Conservation (phyloP, 2,329 filamentous ascomycete genomes). For the Colletotrichum siamense region DNA sequence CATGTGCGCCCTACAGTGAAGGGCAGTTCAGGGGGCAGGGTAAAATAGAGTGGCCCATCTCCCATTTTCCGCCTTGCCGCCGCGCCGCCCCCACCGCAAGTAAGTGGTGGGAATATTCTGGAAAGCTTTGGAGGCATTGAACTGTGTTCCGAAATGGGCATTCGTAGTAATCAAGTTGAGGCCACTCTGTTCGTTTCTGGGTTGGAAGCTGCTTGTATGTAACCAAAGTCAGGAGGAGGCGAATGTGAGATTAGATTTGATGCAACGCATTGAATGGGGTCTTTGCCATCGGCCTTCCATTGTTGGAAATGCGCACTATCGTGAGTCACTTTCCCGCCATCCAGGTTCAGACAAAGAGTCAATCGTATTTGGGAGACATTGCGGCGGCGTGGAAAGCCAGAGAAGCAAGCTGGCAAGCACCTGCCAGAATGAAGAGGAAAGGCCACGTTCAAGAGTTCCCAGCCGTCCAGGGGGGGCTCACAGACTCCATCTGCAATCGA, state of each 20-base stretch:
- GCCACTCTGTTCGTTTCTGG: constrained; percentile 17
- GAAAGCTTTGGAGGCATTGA: constrained; percentile 4
- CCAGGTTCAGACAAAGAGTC: not conserved
- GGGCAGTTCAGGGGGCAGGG: not conserved
- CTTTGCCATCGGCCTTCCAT: not conserved
- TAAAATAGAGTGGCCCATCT: not conserved
- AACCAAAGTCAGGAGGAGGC: not conserved
- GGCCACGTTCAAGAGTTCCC: constrained; percentile 4
- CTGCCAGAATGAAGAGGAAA: not conserved
- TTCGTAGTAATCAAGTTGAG: not conserved
- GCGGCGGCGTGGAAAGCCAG: not conserved
- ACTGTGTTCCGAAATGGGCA: not conserved
- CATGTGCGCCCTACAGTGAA: not conserved
- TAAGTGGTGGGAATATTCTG: constrained; percentile 21
- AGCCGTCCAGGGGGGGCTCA: not conserved
- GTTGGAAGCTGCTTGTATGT: not conserved
- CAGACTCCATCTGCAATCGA: constrained; percentile 6
- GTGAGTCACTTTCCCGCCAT: constrained; percentile 1
- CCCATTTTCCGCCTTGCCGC: not conserved
- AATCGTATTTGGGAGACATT: not conserved
- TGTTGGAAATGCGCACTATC: not conserved
- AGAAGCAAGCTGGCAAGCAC: not conserved
- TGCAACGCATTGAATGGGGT: not conserved
- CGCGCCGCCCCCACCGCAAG: not conserved
- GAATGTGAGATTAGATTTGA: not conserved